A percentile compares a stretch with the other conserved stretches of the same genome.
Conservation (phyloP, 805 yeast species). For the Spathaspora sp. region DNA sequence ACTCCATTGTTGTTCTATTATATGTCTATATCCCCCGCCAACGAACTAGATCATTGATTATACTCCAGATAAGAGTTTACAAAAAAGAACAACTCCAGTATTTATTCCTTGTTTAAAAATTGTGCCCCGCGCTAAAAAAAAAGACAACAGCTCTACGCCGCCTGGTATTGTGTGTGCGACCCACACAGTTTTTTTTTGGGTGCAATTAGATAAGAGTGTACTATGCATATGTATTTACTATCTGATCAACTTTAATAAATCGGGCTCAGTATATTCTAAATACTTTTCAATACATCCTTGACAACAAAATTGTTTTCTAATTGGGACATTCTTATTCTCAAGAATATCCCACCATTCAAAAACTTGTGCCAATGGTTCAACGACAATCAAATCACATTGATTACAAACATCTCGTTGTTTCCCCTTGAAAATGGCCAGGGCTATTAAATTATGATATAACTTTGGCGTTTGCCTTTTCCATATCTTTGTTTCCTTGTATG, state of each 20-base stretch:
- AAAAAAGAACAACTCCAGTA: no score
- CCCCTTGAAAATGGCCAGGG: constrained; percentile 52
- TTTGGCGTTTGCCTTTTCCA: constrained; percentile 52
- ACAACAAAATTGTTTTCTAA: constrained; percentile 53
- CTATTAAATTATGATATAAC: constrained; percentile 42
- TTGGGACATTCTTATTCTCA: constrained; percentile 46
- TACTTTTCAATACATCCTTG: constrained; percentile 41
- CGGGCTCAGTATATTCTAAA: not conserved
- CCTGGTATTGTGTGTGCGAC: not conserved
- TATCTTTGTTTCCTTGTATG: constrained; percentile 48
- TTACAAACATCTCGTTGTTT: constrained; percentile 51
- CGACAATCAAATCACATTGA: constrained; percentile 43
- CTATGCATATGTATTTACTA: no score
- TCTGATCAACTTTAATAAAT: not conserved
- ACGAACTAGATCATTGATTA: not conserved
- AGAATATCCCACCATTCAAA: constrained; percentile 68
- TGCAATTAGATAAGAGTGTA: no score
- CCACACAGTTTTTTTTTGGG: not conserved
- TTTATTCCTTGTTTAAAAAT: no score
- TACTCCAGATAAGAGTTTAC: not conserved
- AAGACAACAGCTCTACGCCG: no score
- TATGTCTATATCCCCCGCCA: not conserved
- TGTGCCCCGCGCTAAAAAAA: no score
- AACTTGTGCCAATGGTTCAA: constrained; percentile 56
- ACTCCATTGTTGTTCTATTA: constrained; percentile 35